These are phyloP conservation scores for Nicotiana tomentosiformis DNA, from an alignment of 257 asterid species.

Conservation along the genomic window DNA sequence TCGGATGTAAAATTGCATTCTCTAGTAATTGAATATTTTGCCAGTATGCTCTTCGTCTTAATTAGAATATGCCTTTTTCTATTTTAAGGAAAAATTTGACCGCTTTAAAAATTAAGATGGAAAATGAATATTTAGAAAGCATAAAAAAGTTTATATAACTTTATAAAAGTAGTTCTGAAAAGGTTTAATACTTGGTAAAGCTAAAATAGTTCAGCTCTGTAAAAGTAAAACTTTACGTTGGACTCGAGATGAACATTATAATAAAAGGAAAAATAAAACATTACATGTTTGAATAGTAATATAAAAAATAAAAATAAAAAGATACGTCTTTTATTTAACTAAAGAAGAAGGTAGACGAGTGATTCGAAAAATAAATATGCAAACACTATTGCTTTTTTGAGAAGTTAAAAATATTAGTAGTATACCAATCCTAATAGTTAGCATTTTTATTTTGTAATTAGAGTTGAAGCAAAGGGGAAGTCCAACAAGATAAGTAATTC, in stretches of 20 bases:
- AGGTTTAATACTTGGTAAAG: neutral
- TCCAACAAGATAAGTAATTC: conserved; percentile 5
- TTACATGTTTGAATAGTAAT: neutral
- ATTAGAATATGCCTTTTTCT: neutral
- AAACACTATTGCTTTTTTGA: too few relatives aligned
- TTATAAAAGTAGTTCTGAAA: neutral
- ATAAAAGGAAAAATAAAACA: neutral
- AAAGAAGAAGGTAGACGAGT: neutral
- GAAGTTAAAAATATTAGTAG: neutral
- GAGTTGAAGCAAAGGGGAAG: conserved; percentile 15
- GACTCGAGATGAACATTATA: neutral
- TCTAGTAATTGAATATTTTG: neutral
- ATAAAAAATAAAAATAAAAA: neutral
- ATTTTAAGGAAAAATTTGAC: neutral
- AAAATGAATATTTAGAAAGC: neutral
- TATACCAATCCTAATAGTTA: neutral
- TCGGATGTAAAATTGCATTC: neutral
- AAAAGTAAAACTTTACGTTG: neutral
- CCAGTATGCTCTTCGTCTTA: neutral
- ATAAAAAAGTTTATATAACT: neutral
- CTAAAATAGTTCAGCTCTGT: neutral
- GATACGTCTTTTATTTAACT: neutral
- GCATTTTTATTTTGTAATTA: neutral
- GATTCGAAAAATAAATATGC: neutral
- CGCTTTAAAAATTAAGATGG: neutral